Conservation (phyloP, 257 asterid species). For the Plantago elongata region DNA sequence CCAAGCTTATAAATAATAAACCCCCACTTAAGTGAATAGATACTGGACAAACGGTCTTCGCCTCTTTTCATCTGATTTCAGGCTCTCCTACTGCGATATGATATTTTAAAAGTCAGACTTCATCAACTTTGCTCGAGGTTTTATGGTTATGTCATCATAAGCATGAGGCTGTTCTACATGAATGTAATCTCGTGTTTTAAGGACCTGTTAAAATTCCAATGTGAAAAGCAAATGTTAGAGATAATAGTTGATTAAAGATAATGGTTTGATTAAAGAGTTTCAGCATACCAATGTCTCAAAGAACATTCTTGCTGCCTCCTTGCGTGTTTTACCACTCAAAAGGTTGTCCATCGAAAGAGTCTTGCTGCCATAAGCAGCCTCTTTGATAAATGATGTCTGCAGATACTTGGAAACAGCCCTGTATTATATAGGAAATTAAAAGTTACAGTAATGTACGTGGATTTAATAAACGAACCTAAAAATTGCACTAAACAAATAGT, state of each 20-base stretch:
- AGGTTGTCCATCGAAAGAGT: conserved; percentile 60
- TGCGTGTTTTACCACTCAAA: conserved; percentile 75
- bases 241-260: background rate
- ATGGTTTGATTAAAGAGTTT: background rate
- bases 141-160: conserved; percentile 38
- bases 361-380: conserved; percentile 55
- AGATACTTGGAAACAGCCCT: conserved; percentile 96
- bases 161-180: conserved; percentile 58
- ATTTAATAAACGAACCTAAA: background rate
- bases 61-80: conserved; percentile 7
- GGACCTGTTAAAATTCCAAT: conserved; percentile 41
- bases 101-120: conserved; percentile 37
- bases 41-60: conserved; percentile 23
- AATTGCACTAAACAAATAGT: too few species aligned
- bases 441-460: background rate
- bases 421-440: conserved; percentile 8
- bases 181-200: conserved; percentile 67
- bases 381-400: conserved; percentile 59
- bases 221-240: background rate
- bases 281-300: conserved; percentile 80
- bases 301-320: conserved; percentile 97
- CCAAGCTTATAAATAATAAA: conserved; percentile 18
- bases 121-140: conserved; percentile 52
- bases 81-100: background rate
- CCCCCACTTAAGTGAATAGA: background rate